phyloP scores from a whole-genome alignment of 208 protist species.

The Tetramitus jugosus region DNA sequence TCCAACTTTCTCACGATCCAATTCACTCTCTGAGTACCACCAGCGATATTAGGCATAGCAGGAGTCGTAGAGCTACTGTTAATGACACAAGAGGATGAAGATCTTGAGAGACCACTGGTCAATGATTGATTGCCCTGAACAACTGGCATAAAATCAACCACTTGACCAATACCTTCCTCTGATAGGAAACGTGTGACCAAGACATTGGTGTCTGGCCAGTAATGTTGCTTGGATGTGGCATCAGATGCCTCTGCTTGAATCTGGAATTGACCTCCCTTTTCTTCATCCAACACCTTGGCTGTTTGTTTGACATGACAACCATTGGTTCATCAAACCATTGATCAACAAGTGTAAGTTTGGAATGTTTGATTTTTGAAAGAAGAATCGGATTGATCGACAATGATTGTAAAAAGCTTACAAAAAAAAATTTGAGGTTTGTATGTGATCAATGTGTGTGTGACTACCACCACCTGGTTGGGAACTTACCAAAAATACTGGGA shows the following conservation, averaged over 20 bases:
- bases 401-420: no score
- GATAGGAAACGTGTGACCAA: slow-evolving; percentile 34
- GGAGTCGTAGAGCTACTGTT: no score
- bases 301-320: not conserved
- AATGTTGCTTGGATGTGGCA: slow-evolving; percentile 29
- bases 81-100: no score
- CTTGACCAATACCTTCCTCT: slow-evolving; percentile 32
- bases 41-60: not conserved
- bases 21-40: not conserved
- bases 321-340: no score
- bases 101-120: no score
- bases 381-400: no score
- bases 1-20: slow-evolving; percentile 16
- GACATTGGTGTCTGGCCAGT: slow-evolving; percentile 39
- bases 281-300: not conserved
- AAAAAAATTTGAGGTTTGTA: slow-evolving; percentile 29
- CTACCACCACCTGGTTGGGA: no score
- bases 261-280: slow-evolving; percentile 24
- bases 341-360: no score
- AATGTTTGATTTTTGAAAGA: no score
- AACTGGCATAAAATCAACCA: slow-evolving; percentile 40
- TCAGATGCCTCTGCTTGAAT: not conserved
- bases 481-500: slow-evolving; percentile 19
- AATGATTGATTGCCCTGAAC: not conserved
- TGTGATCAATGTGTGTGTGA: no score